phyloP scores from a whole-genome alignment of 2,329 filamentous ascomycete genomes.

The Penicillium sp. region DNA sequence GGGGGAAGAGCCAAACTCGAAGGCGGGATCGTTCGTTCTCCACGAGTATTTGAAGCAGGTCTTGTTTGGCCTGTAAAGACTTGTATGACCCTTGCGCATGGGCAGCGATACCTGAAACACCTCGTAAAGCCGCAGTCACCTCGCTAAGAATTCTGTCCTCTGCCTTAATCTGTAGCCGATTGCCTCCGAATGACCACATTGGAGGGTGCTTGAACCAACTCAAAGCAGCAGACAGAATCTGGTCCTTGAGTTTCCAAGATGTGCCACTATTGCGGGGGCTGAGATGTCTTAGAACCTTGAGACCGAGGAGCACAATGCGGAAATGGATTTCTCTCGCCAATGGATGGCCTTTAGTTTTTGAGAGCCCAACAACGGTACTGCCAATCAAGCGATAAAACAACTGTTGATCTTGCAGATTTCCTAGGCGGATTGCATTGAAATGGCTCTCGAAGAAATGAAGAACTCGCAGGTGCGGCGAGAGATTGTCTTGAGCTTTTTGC shows the following conservation, averaged over 20 bases:
- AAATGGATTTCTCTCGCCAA: slow-evolving; percentile 90
- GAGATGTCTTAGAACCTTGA: slow-evolving; percentile 72
- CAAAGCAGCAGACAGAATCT: slow-evolving; percentile 79
- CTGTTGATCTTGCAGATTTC: slow-evolving; percentile 75
- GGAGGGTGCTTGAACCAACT: slow-evolving; percentile 84
- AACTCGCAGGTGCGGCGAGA: slow-evolving; percentile 81
- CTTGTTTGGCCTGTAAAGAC: slow-evolving; percentile 73
- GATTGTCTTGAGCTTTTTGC: slow-evolving; percentile 73
- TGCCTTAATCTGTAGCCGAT: slow-evolving; percentile 87
- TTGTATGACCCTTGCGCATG: slow-evolving; percentile 54
- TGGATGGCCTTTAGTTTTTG: slow-evolving; percentile 70
- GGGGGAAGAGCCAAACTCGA: slow-evolving; percentile 83
- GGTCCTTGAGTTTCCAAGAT: slow-evolving; percentile 83
- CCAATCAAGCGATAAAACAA: slow-evolving; percentile 80
- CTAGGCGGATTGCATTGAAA: slow-evolving; percentile 87
- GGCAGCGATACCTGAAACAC: slow-evolving; percentile 59
- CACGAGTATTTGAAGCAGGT: slow-evolving; percentile 75
- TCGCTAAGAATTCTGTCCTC: slow-evolving; percentile 80
- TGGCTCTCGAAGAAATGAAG: slow-evolving; percentile 90
- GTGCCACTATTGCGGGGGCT: slow-evolving; percentile 62
- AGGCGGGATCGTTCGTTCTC: slow-evolving; percentile 82
- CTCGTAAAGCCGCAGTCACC: slow-evolving; percentile 65
- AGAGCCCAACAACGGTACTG: slow-evolving; percentile 72
- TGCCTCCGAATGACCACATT: slow-evolving; percentile 93
- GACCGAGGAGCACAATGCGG: slow-evolving; percentile 77